Base-by-base conservation (phyloP, 2,329 filamentous ascomycete species). In the Herpotrichia juniperi region DNA sequence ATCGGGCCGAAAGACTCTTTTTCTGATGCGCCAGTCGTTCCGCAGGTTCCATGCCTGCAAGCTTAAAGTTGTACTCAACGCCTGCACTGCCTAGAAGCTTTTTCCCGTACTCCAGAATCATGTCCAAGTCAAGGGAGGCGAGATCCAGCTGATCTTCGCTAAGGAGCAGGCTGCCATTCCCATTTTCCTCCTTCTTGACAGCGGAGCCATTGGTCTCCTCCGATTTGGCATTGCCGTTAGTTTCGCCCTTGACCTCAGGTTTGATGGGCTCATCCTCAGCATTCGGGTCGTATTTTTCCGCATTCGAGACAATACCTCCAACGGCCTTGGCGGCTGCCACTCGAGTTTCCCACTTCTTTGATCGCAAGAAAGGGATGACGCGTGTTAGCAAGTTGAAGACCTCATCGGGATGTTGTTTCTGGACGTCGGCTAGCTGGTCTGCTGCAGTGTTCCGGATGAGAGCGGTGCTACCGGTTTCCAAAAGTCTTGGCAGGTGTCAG, bases 371-470 rank as follows among this genome's bases (percentile, higher is more conserved):
- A 1, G 94, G 93, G n/a, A 99, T 87, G 26, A 99, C 93, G 54
- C 93, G 84, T 25, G 91, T 93, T 11, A 99, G 83, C 6, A 99
- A 83, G 70, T 97, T 97, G 77, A 97, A 97, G 1, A 99, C 81
- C 74, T 99, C 96, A 76, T 99, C 93, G 0, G 94, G 94, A 67
- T 97, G 94, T 74, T 94, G 90, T 73, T 97, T 97, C 76, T 99
- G 96, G 75, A 96, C 94, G 76, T 99, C 94, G 56, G 93, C 94
- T 58, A 99, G 83, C 77, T 99, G 94, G 70, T 96, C 92, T 56
- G 96, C 94, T 57, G 94, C 96, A 57, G 94, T 99, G 71, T 97
- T 96, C 63, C 96, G 88, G 71, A 99, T 97, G 62, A 99, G 82
- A 71, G 89, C 88, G 54, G 94, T 99, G 78, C 93, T 97, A 65